phyloP scores from a whole-genome alignment of 352 stramenopile species.

The Phytophthora megakarya region DNA sequence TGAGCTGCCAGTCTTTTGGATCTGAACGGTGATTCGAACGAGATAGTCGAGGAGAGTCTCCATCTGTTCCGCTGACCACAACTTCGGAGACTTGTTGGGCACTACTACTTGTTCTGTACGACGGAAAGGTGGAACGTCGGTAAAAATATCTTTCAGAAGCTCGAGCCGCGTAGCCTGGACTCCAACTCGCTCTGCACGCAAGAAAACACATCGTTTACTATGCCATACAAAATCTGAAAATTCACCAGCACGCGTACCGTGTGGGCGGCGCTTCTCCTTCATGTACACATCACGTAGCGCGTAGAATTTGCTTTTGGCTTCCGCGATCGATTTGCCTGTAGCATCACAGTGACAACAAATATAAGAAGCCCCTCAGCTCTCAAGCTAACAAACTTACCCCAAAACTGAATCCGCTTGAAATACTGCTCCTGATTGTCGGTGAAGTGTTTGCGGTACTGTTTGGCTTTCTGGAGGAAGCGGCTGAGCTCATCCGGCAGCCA shows the following conservation, averaged over 20 bases:
- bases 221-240: neutral
- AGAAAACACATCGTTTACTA: constrained; percentile 5
- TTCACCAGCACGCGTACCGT: constrained; percentile 19
- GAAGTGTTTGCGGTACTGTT: constrained; percentile 57
- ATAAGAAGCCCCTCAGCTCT: neutral
- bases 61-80: constrained; percentile 68
- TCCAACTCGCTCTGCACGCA: constrained; percentile 24
- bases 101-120: constrained; percentile 26
- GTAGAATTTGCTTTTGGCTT: constrained; percentile 79
- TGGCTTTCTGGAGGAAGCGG: constrained; percentile 63
- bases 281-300: constrained; percentile 70
- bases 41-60: constrained; percentile 60
- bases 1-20: constrained; percentile 57
- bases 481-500: constrained; percentile 76
- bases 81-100: constrained; percentile 39
- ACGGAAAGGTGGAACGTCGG: constrained; percentile 42
- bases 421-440: constrained; percentile 48
- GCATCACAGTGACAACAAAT: neutral
- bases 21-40: constrained; percentile 62
- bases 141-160: constrained; percentile 56
- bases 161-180: constrained; percentile 40
- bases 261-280: constrained; percentile 38
- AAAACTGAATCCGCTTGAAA: constrained; percentile 73
- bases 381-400: constrained; percentile 36
- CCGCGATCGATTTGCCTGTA: constrained; percentile 59